phyloP scores from a whole-genome alignment of 495 filamentous ascomycete genomes.

The Xylaria venustula region DNA sequence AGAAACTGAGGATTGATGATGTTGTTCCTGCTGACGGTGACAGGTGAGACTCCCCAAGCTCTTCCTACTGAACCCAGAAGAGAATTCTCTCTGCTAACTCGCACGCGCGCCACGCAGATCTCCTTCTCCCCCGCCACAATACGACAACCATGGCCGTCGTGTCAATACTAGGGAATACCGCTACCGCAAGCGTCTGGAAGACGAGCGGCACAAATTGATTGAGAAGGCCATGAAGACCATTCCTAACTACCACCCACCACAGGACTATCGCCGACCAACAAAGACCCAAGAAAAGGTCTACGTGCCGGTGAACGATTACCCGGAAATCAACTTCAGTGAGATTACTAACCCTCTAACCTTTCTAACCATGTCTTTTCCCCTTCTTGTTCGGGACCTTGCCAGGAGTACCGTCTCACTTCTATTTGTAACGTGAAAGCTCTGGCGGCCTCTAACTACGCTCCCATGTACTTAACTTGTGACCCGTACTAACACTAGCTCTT shows the following conservation, averaged over 20 bases:
- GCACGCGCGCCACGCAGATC: constrained; percentile 56
- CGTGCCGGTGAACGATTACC: constrained; percentile 99
- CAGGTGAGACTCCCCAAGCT: background rate
- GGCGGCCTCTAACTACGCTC: constrained; percentile 36
- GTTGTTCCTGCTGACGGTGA: constrained; percentile 68
- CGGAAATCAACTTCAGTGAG: constrained; percentile 99
- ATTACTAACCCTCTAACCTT: constrained; percentile 97
- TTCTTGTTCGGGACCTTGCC: constrained; percentile 37
- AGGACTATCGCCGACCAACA: constrained; percentile 95
- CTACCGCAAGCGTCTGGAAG: constrained; percentile 95
- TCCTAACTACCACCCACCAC: constrained; percentile 95
- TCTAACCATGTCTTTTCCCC: constrained; percentile 60
- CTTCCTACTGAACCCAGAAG: background rate
- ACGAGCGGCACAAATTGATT: constrained; percentile 95
- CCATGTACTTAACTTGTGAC: constrained; percentile 33
- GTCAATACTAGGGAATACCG: constrained; percentile 97
- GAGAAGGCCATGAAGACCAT: constrained; percentile 98
- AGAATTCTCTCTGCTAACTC: background rate
- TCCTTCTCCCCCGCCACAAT: constrained; percentile 91
- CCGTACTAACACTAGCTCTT: constrained; percentile 88
- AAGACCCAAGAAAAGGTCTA: constrained; percentile 99
- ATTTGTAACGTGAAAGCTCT: constrained; percentile 27
- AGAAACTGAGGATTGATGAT: constrained; percentile 97
- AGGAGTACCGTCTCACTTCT: constrained; percentile 28
- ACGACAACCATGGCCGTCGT: constrained; percentile 98